Percentiles rank a stretch among this genome's conserved stretches.
Evolutionary conservation across 202 grass and related monocot genomes (phyloP).

Genomic region (Setaria viridis): DNA sequence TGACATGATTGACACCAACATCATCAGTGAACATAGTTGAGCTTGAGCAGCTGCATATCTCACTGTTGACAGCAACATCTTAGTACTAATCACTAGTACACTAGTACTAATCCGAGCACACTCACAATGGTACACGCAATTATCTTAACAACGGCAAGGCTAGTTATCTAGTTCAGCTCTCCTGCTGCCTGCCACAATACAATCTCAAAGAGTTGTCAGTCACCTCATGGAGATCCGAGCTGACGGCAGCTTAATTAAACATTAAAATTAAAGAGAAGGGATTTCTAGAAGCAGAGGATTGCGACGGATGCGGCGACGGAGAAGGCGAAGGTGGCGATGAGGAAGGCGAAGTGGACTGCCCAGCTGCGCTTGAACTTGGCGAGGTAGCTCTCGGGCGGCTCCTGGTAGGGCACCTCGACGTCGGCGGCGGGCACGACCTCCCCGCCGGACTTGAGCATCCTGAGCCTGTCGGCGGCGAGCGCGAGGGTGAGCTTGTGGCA

Average conservation of each 20-base stretch:
- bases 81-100: no score
- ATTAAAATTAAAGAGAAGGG: no score
- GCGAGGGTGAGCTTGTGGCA: slow-evolving; percentile 99
- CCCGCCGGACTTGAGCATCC: slow-evolving; percentile 62
- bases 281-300: slow-evolving; percentile 76
- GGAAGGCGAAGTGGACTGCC: slow-evolving; percentile 86
- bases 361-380: slow-evolving; percentile 93
- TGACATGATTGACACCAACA: not conserved
- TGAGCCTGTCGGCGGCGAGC: slow-evolving; percentile 81
- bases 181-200: no score
- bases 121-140: not conserved
- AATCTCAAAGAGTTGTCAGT: no score
- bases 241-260: not conserved
- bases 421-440: slow-evolving; percentile 66
- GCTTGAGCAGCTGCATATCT: not conserved
- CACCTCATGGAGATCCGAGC: not conserved
- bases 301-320: slow-evolving; percentile 72
- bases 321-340: slow-evolving; percentile 89
- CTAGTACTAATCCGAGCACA: not conserved
- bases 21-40: not conserved
- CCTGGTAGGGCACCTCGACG: slow-evolving; percentile 93
- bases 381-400: slow-evolving; percentile 86
- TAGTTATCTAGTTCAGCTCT: not conserved
- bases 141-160: not conserved
- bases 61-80: not conserved